Percentiles rank a stretch among this genome's conserved stretches.
Conservation (phyloP, 2,329 filamentous ascomycete genomes). For the Penicillium sp. region DNA sequence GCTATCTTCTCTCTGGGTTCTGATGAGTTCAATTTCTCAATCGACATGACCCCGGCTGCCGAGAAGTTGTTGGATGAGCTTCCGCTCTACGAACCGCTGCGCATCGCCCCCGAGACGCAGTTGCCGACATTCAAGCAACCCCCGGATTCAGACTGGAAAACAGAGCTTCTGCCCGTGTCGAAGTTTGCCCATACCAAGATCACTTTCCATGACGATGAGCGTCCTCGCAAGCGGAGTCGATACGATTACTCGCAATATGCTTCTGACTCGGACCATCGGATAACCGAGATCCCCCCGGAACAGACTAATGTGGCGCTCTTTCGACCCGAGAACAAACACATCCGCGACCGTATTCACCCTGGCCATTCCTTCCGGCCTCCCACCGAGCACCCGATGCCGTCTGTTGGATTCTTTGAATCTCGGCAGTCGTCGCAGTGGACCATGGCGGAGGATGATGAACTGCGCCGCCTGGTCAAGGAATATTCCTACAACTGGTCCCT, state of each 20-base stretch:
- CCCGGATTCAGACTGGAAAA: slow-evolving; percentile 67
- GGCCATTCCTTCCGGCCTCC: slow-evolving; percentile 91
- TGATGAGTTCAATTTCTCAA: slow-evolving; percentile 73
- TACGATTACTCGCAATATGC: slow-evolving; percentile 74
- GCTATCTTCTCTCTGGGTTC: slow-evolving; percentile 77
- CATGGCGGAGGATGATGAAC: slow-evolving; percentile 79
- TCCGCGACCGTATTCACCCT: slow-evolving; percentile 82
- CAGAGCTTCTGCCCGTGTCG: slow-evolving; percentile 74
- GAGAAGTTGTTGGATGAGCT: slow-evolving; percentile 75
- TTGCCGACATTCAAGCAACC: slow-evolving; percentile 55
- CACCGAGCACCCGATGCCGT: slow-evolving; percentile 85
- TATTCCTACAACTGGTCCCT: slow-evolving; percentile 98
- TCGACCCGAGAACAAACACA: slow-evolving; percentile 78
- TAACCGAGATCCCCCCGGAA: slow-evolving; percentile 57
- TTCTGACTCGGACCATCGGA: slow-evolving; percentile 53
- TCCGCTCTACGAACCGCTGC: slow-evolving; percentile 66
- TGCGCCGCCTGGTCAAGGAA: slow-evolving; percentile 77
- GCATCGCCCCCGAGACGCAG: slow-evolving; percentile 54
- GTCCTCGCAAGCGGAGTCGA: slow-evolving; percentile 71
- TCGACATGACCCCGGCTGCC: slow-evolving; percentile 67
- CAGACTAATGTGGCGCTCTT: slow-evolving; percentile 80
- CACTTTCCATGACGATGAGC: slow-evolving; percentile 59
- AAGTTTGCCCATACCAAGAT: slow-evolving; percentile 82
- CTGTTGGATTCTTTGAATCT: slow-evolving; percentile 82
- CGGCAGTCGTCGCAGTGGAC: slow-evolving; percentile 88